Base-by-base conservation (phyloP, 2,329 filamentous ascomycete species). In the Ustulina deusta region DNA sequence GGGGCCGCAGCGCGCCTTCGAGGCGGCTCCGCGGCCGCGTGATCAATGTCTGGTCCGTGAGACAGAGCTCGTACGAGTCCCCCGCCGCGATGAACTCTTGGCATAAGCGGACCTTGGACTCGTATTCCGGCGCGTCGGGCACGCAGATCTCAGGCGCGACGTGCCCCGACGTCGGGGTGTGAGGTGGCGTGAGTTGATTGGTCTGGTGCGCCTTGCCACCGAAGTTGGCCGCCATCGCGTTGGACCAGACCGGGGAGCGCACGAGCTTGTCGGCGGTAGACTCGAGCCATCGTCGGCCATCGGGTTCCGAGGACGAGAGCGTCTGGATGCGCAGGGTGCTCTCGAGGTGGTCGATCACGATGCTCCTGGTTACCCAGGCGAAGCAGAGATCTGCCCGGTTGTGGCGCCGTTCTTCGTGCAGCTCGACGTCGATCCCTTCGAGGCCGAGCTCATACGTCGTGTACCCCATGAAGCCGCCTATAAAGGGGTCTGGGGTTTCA, bases 401-500 rank as follows among this genome's bases (percentile, higher is more conserved):
- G 63, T 85, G 80, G 1, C 75, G 75, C 11, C 78, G 74, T 3
- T 75, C 71, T n/a, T 73, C 71, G 1, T 79, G 71, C 10, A 80
- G 61, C 1, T 70, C 22, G 25, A 91, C 81, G 57, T 82, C 79
- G 61, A 89, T 89, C 20, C 85, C 88, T 71, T 85, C 82, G 0
- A 97, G 81, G 0, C 93, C 93, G 76, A 94, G 88, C 78, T 97
- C 94, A 68, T 97, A 97, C 0, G 92, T 93, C 58, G 93, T 86
- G 74, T 91, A 97, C 0, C 94, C 94, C 80, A 97, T 88, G 66
- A 97, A 90, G 0, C 94, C 94, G 59, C 93, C 94, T 79, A 92
- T 89, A 76, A 97, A 97, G 0, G 92, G 87, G 0, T 81, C 80
- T 40, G 77, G 74, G 0, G 74, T 69, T 32, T 75, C 64, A 9